These are phyloP conservation scores for Rubus idaeus DNA, from an alignment of 306 rosid genomes.

Conservation along the genomic window DNA sequence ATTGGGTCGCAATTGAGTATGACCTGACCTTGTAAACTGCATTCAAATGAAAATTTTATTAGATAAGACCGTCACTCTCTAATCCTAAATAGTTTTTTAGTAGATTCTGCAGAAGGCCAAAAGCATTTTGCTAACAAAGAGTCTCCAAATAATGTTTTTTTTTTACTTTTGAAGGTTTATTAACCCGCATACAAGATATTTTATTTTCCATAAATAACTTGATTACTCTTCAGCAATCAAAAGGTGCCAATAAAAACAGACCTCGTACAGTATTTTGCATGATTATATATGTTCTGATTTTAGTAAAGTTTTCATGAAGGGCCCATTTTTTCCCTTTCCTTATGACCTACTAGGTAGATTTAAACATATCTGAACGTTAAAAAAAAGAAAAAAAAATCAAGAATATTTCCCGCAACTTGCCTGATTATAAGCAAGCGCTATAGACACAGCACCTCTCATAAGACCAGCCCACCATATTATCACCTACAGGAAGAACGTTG, in stretches of 20 bases:
- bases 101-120: not conserved
- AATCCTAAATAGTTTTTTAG: not conserved
- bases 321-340: conserved; percentile 8
- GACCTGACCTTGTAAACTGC: conserved; percentile 90
- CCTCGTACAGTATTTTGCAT: not conserved
- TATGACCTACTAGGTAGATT: conserved; percentile 2
- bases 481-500: conserved; percentile 46
- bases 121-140: not conserved
- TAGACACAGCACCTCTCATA: conserved; percentile 99
- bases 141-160: not conserved
- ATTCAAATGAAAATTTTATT: conserved; percentile 14
- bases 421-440: conserved; percentile 98
- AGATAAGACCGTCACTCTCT: not conserved
- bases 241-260: not conserved
- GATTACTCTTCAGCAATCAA: not conserved
- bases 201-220: not conserved
- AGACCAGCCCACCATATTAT: conserved; percentile 99
- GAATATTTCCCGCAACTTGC: conserved; percentile 34
- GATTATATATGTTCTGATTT: not conserved
- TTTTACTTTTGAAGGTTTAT: not conserved
- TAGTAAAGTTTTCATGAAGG: not conserved
- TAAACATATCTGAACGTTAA: not conserved
- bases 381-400: not conserved
- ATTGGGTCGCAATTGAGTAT: conserved; percentile 66
- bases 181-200: not conserved